A percentile compares a stretch with the other conserved stretches of the same genome.
These are phyloP conservation scores for Epithele typhae DNA, from an alignment of 768 basidiomycete genomes.

Conservation along the genomic window DNA sequence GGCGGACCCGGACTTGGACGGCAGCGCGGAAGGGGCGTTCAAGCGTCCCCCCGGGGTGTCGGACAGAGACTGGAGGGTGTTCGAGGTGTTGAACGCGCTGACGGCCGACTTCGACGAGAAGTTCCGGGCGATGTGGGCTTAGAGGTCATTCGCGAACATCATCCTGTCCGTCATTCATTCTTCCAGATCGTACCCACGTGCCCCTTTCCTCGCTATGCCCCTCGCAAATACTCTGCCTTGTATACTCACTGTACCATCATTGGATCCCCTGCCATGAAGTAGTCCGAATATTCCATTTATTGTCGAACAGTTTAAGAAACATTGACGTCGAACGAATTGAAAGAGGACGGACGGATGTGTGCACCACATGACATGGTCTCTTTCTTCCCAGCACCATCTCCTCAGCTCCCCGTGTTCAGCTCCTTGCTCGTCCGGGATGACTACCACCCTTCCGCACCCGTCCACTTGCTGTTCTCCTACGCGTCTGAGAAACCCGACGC, in stretches of 20 bases:
- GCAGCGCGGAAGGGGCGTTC: conserved; percentile 20
- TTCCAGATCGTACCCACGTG: no score
- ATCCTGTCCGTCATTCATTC: no score
- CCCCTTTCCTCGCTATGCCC: background rate
- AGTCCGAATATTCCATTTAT: no score
- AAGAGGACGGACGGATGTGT: no score
- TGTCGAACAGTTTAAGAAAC: no score
- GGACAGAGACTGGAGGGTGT: conserved; percentile 52
- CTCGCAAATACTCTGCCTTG: conserved; percentile 8
- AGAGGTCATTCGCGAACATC: no score
- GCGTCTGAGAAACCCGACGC: conserved; percentile 29
- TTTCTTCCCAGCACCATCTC: conserved; percentile 39
- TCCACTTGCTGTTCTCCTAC: conserved; percentile 60
- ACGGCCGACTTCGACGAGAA: conserved; percentile 52
- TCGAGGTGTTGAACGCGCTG: conserved; percentile 41
- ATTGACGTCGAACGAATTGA: no score
- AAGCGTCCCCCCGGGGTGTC: conserved; percentile 35
- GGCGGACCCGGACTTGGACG: conserved; percentile 19
- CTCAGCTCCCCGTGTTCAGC: conserved; percentile 49
- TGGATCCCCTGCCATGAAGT: conserved; percentile 37
- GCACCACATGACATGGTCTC: conserved; percentile 27
- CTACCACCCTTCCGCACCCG: conserved; percentile 64
- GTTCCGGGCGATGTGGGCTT: conserved; percentile 63
- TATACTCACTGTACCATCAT: conserved; percentile 41
- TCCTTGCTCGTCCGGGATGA: conserved; percentile 60